Base-by-base conservation (phyloP, 2,329 filamentous ascomycete genomes). In the Aquanectria penicillioides region DNA sequence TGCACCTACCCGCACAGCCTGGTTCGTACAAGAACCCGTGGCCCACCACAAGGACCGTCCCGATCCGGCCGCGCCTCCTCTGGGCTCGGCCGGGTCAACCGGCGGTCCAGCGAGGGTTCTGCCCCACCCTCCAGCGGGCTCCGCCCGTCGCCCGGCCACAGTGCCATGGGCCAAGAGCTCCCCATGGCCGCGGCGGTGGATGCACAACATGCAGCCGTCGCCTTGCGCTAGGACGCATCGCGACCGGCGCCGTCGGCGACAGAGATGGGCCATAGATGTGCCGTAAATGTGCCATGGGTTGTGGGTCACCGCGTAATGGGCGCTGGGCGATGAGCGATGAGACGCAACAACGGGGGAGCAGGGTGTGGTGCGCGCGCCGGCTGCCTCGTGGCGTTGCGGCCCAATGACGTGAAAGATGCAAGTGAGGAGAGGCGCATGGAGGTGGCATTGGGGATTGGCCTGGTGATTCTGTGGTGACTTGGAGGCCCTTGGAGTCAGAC, bases 341-440 rank as follows among this genome's bases (percentile, higher is more conserved):
- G n/a, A n/a, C n/a, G n/a, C n/a, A n/a, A n/a, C n/a, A n/a, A n/a
- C n/a, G n/a, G n/a, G n/a, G n/a, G n/a, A n/a, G n/a, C n/a, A n/a
- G n/a, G n/a, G n/a, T n/a, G n/a, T 37, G 62, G 60, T 40, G 31
- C 40, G 47, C 62, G 49, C 26, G 55, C 54, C 46, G 25, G 48
- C 38, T 41, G 47, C 40, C 33, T 43, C 37, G 17, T 44, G 41
- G 41, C 57, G 28, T 65, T 66, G 64, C 66, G 60, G 66, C 67
- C 68, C 61, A 70, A 70, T 69, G 18, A 40, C 10, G 13, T 22
- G 47, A 15, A 29, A 23, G 5, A 38, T 10, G 9, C 23, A 6
- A 17, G 18, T 22, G 36, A n/a, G 20, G 36, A 20, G 23, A 18
- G 33, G 33, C 15, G n/a, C 15, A 28, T 34, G 17, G 41, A n/a